Evolutionary conservation across 768 basidiomycete genomes (phyloP), one percentile per base, ranked within the genome.

Genomic region (Auricularia sp.): DNA sequence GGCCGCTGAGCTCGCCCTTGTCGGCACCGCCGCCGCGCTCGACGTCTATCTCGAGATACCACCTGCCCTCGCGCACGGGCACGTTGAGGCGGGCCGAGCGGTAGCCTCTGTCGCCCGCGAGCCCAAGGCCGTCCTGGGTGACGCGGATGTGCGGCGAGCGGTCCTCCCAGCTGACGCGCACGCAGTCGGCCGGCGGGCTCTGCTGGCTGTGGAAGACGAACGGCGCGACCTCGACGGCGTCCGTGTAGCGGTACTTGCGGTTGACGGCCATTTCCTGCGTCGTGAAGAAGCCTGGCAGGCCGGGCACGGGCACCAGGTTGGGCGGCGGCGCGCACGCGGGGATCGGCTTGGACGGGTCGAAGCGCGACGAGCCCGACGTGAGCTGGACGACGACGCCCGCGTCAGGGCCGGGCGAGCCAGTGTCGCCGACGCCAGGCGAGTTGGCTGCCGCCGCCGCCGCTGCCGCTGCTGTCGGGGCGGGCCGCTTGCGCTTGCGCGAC

Each of bases 21-120:
- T 76, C 71, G 36, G 72, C 71, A 1, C 87, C 90, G 2, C 89
- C 89, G 0, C 90, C 88, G 54, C 83, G 82, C 24, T 88, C 77
- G 68, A 98, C 81, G 72, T 84, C 84, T 59, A 96, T 85, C 78
- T 99, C 97, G 81, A 94, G 85, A 74, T 94, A 98, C 94, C 94
- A 98, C 13, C 82, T 83, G 4, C 97, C 97, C 69, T 94, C 86
- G 29, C 92, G 81, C 24, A 98, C 82, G 0, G 93, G 90, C 1
- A 92, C 88, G 74, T 97, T 98, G 65, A 88, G 88, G 29, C 97
- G 83, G 3, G 89, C 94, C 69, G 90, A 92, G 33, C 96, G 80
- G 74, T 94, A 98, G 3, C 97, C 97, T 62, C 89, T 90, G 71
- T 89, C 88, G 6, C 95, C 92, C 1, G 84, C 79, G 63, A 95